Percentiles rank a stretch among this genome's conserved stretches.
phyloP scores from a whole-genome alignment of 2,329 filamentous ascomycete species.

The Gaeumannomyces sp. region DNA sequence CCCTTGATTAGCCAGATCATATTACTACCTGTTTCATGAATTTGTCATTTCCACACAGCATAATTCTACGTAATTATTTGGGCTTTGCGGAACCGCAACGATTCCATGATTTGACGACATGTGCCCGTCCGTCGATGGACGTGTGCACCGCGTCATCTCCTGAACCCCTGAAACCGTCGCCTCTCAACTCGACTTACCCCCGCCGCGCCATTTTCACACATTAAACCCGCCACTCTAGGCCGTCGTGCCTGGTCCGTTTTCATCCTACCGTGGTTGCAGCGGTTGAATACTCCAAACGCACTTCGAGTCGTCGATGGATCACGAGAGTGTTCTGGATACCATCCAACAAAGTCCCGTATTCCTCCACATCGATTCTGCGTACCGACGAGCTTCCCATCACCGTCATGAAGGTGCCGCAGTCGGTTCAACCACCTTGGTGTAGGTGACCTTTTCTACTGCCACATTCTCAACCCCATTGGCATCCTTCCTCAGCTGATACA shows the following conservation, averaged over 20 bases:
- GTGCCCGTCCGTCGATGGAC: neutral
- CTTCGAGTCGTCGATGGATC: too few relatives aligned
- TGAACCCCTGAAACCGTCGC: neutral
- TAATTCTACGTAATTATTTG: neutral
- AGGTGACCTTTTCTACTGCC: conserved; percentile 80
- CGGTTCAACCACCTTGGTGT: conserved; percentile 67
- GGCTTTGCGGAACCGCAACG: neutral
- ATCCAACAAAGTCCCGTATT: neutral
- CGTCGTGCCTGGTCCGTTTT: neutral
- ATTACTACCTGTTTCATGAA: neutral
- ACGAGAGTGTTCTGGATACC: too few relatives aligned
- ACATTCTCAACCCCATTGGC: conserved; percentile 72
- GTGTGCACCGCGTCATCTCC: neutral
- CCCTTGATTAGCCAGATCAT: neutral
- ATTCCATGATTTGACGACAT: neutral
- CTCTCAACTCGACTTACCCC: neutral
- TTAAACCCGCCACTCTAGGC: neutral
- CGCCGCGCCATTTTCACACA: neutral
- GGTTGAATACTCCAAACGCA: neutral
- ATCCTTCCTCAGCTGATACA: conserved; percentile 79
- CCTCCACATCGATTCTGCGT: neutral
- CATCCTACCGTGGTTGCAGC: neutral
- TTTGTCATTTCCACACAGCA: neutral
- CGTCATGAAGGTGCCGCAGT: conserved; percentile 41
- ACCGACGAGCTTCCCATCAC: neutral